phyloP scores from a whole-genome alignment of 2,329 filamentous ascomycete species.

The Tolypocladium endophyticum region DNA sequence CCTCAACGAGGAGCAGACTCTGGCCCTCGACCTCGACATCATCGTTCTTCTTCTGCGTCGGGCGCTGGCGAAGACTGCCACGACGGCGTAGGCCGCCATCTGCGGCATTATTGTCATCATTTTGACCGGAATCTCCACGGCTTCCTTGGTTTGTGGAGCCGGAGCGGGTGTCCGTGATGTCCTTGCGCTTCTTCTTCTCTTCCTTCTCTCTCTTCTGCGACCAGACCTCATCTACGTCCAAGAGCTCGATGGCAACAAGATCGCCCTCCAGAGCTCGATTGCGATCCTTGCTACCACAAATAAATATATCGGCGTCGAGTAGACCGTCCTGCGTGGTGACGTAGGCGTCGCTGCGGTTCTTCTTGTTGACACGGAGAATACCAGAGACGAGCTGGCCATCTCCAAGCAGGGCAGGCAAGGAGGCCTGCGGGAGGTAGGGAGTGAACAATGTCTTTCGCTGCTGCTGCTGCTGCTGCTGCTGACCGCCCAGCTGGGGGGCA shows the following conservation, averaged over 20 bases:
- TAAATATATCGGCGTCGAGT: slow-evolving; percentile 96
- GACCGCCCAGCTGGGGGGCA: slow-evolving; percentile 52
- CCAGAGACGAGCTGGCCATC: slow-evolving; percentile 94
- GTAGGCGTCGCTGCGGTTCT: slow-evolving; percentile 97
- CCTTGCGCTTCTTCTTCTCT: slow-evolving; percentile 99
- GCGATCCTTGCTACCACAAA: slow-evolving; percentile 97
- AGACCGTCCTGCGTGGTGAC: slow-evolving; percentile 82
- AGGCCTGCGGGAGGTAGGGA: slow-evolving; percentile 91
- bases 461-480: slow-evolving; percentile 57
- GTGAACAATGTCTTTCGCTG: slow-evolving; percentile 98
- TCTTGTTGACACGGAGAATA: slow-evolving; percentile 97
- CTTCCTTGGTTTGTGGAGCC: slow-evolving; percentile 65
- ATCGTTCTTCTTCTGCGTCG: slow-evolving; percentile 99
- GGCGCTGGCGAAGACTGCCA: slow-evolving; percentile 89
- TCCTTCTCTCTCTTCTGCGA: slow-evolving; percentile 98
- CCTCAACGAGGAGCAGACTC: slow-evolving; percentile 89
- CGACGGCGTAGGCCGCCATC: slow-evolving; percentile 86
- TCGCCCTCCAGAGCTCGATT: slow-evolving; percentile 96
- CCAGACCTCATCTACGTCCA: slow-evolving; percentile 98
- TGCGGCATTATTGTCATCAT: slow-evolving; percentile 49
- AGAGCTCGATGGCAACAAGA: slow-evolving; percentile 85
- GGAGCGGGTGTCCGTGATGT: slow-evolving; percentile 83
- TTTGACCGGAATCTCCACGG: slow-evolving; percentile 45
- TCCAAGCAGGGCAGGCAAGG: slow-evolving; percentile 76
- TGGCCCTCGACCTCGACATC: slow-evolving; percentile 98